A percentile compares a stretch with the other conserved stretches of the same genome.
Conservation (phyloP, 768 basidiomycete species). For the Sarcodon sp. region DNA sequence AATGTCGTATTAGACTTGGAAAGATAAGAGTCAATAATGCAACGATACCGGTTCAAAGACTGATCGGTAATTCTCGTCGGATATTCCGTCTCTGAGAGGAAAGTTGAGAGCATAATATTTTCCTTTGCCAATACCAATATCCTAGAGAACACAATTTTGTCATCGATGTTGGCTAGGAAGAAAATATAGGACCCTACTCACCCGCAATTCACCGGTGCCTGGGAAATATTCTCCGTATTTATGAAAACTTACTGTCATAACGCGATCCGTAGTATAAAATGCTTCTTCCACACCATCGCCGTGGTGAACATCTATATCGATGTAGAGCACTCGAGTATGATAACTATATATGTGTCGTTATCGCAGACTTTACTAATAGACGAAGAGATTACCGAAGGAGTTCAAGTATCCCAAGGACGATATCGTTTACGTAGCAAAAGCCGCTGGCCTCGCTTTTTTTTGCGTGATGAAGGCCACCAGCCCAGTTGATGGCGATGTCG, state of each 20-base stretch:
- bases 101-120: conserved; percentile 93
- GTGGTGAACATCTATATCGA: conserved; percentile 98
- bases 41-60: conserved; percentile 85
- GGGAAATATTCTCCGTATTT: conserved; percentile 99
- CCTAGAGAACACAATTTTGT: conserved; percentile 28
- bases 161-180: neutral
- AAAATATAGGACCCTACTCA: conserved; percentile 21
- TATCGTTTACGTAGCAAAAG: conserved; percentile 98
- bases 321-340: conserved; percentile 89
- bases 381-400: conserved; percentile 51
- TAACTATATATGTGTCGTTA: conserved; percentile 39
- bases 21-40: neutral
- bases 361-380: neutral
- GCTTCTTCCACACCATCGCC: conserved; percentile 99
- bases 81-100: conserved; percentile 88
- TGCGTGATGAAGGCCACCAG: conserved; percentile 95
- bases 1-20: conserved; percentile 1
- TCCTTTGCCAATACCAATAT: conserved; percentile 88
- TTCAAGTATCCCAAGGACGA: conserved; percentile 93
- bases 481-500: conserved; percentile 99
- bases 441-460: conserved; percentile 99
- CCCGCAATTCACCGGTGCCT: conserved; percentile 93
- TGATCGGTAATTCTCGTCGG: conserved; percentile 87
- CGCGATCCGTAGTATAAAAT: conserved; percentile 96
- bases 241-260: conserved; percentile 98